A percentile compares a stretch with the other conserved stretches of the same genome.
Evolutionary conservation across 108 stramenopile genomes (phyloP).

Genomic region (Schizochytrium sp.): DNA sequence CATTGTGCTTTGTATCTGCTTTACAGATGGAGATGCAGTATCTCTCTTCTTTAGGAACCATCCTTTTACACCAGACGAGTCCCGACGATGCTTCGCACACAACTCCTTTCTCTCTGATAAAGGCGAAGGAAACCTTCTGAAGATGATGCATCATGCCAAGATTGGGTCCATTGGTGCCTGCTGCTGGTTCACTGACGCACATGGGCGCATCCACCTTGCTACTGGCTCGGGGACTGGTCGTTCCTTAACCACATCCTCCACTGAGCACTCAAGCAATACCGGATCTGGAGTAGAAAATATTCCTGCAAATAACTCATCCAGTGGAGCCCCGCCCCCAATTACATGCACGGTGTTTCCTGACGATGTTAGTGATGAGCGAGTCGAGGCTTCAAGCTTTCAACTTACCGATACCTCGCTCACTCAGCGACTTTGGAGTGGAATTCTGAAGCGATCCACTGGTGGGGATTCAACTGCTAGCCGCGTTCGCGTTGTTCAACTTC

Average conservation of each 20-base stretch:
- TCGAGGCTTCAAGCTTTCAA: background rate
- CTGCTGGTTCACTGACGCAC: conserved; percentile 51
- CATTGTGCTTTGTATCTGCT: background rate
- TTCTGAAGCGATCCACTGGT: conserved; percentile 47
- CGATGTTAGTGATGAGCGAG: background rate
- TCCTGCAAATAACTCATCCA: background rate
- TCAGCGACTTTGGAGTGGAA: conserved; percentile 46
- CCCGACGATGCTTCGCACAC: background rate
- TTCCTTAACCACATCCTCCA: background rate
- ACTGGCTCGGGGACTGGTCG: background rate
- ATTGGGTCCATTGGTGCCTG: background rate
- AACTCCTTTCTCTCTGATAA: background rate
- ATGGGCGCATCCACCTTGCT: background rate
- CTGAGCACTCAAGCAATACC: background rate
- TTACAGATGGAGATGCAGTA: conserved; percentile 12
- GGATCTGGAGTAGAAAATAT: background rate
- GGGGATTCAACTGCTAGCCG: background rate
- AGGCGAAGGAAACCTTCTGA: background rate
- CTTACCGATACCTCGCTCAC: conserved; percentile 41
- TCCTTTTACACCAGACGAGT: background rate
- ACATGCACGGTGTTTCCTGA: background rate
- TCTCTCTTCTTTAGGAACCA: background rate
- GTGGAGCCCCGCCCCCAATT: background rate
- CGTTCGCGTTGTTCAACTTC: background rate
- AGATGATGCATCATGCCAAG: background rate